Evolutionary conservation across 202 grass and related monocot genomes (phyloP).

Genomic region (Carex arenaria): DNA sequence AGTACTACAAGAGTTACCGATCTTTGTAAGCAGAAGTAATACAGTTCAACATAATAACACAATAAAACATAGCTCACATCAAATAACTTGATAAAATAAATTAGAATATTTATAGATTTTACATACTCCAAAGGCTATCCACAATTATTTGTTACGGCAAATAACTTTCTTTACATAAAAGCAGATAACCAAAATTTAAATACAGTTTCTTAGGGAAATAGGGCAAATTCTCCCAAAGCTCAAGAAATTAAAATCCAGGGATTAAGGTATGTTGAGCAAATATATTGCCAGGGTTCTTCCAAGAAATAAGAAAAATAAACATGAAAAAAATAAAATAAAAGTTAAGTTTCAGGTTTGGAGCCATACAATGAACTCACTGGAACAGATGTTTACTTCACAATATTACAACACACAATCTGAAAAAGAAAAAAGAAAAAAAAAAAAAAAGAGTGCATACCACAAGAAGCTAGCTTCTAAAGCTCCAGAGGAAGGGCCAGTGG

Average conservation of each 20-base stretch:
- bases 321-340: not conserved
- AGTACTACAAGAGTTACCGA: conserved; percentile 56
- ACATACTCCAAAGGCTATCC: not conserved
- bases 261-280: not conserved
- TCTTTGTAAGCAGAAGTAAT: not conserved
- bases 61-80: not conserved
- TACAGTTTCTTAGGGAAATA: not conserved
- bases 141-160: not conserved
- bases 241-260: not conserved
- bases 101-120: not conserved
- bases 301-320: conserved; percentile 1
- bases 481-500: conserved; percentile 33
- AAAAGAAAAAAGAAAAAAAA: not conserved
- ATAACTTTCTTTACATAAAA: not conserved
- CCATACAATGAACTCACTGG: not conserved
- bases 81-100: not conserved
- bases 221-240: not conserved
- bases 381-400: not conserved
- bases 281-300: not conserved
- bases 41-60: not conserved
- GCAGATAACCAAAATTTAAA: not conserved
- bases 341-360: not conserved
- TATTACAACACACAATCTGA: not conserved
- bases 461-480: conserved; percentile 41
- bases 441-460: conserved; percentile 43